phyloP scores from a whole-genome alignment of 345 rosid species.

The Rhodomyrtus tomentosa region DNA sequence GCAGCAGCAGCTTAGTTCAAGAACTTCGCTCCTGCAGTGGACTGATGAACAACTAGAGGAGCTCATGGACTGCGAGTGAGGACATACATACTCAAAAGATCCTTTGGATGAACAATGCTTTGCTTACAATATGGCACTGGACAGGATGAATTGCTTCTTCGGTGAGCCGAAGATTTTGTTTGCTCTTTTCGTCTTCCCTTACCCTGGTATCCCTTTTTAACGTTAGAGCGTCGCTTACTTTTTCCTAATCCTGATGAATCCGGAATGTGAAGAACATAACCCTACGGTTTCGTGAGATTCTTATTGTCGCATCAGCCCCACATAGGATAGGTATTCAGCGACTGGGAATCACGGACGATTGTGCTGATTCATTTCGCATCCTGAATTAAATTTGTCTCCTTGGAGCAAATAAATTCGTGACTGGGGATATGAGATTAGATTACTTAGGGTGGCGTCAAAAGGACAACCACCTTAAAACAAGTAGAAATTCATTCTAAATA shows the following conservation, averaged over 20 bases:
- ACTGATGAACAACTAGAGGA: conserved; percentile 83
- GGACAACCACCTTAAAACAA: not conserved
- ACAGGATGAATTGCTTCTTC: not conserved
- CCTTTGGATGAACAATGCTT: not conserved
- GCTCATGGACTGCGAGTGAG: conserved; percentile 50
- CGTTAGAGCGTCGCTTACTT: not conserved
- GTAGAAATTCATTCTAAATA: not conserved
- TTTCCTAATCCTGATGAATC: not conserved
- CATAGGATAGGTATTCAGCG: not conserved
- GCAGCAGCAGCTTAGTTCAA: conserved; percentile 5
- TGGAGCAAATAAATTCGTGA: not conserved
- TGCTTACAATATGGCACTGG: not conserved
- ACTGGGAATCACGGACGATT: not conserved
- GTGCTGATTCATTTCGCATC: not conserved
- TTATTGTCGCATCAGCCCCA: not conserved
- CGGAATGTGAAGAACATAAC: not conserved
- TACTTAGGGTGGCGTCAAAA: not conserved
- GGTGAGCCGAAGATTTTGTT: not conserved
- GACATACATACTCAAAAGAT: not conserved
- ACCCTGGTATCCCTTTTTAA: not conserved
- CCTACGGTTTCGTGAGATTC: not conserved
- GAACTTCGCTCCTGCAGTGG: conserved; percentile 47
- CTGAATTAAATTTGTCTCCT: not conserved
- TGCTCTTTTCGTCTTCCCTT: not conserved
- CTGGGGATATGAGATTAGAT: not conserved